Evolutionary conservation across 192 early-diverging fungal genomes (phyloP).

Genomic region (Linnemannia schmuckeri): DNA sequence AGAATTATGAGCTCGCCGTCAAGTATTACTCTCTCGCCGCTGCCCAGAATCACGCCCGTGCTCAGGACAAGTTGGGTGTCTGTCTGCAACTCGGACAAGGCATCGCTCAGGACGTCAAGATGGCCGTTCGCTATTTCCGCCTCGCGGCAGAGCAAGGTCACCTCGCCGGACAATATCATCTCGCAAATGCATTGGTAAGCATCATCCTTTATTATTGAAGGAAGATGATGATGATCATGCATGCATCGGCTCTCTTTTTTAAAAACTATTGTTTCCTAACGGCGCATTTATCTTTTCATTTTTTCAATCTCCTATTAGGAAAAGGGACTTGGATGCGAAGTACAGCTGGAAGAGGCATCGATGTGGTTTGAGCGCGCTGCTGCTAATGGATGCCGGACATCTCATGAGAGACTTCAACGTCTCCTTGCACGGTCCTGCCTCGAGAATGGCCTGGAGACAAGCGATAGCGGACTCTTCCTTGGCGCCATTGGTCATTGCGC

Average conservation of each 20-base stretch:
- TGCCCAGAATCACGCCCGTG: slow-evolving; percentile 68
- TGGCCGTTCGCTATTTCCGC: slow-evolving; percentile 71
- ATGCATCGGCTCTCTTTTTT: neutral
- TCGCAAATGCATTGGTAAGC: slow-evolving; percentile 61
- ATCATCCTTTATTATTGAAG: neutral
- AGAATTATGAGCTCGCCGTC: slow-evolving; percentile 63
- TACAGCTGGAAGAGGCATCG: slow-evolving; percentile 54
- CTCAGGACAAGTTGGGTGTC: slow-evolving; percentile 68
- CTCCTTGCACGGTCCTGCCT: slow-evolving; percentile 64
- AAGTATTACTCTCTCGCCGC: slow-evolving; percentile 71
- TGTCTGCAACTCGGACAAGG: slow-evolving; percentile 67
- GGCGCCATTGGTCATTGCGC: slow-evolving; percentile 58
- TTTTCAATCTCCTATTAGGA: slow-evolving; percentile 24
- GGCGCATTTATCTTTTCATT: neutral
- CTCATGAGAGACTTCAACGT: slow-evolving; percentile 63
- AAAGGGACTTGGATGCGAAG: slow-evolving; percentile 59
- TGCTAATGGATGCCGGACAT: slow-evolving; percentile 63
- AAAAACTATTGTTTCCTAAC: neutral
- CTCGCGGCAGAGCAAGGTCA: slow-evolving; percentile 77
- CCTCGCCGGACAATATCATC: slow-evolving; percentile 63
- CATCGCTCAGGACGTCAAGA: slow-evolving; percentile 56
- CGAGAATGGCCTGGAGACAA: slow-evolving; percentile 60
- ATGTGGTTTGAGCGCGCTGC: slow-evolving; percentile 61
- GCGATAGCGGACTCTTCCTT: slow-evolving; percentile 50
- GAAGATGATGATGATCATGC: neutral